Percentiles rank a stretch among this genome's conserved stretches.
Conservation (phyloP, 768 basidiomycete species). For the Panus rudis region DNA sequence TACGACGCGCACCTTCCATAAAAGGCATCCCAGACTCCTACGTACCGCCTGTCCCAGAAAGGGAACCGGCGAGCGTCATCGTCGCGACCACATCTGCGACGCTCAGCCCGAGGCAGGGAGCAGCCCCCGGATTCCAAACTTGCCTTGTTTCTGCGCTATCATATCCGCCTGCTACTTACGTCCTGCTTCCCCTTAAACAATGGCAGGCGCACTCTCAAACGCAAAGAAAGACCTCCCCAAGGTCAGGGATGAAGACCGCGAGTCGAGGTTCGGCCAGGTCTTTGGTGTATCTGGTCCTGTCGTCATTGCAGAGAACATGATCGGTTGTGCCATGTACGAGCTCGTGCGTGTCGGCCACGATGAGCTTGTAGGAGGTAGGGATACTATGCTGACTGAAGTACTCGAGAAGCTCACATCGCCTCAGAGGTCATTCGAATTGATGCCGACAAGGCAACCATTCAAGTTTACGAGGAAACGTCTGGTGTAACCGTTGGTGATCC, state of each 20-base stretch:
- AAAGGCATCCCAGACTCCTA: slow-evolving; percentile 11
- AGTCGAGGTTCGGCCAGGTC: slow-evolving; percentile 81
- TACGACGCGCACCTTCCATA: slow-evolving; percentile 11
- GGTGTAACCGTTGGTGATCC: slow-evolving; percentile 99
- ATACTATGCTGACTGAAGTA: neutral
- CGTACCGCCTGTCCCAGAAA: slow-evolving; percentile 6
- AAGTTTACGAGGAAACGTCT: slow-evolving; percentile 99
- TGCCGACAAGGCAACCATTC: slow-evolving; percentile 95
- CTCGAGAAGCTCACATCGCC: neutral
- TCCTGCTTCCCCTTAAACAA: slow-evolving; percentile 27
- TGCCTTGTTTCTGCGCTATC: slow-evolving; percentile 1
- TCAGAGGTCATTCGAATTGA: slow-evolving; percentile 99
- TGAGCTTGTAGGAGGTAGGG: slow-evolving; percentile 90
- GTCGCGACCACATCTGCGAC: neutral
- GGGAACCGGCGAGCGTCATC: slow-evolving; percentile 7
- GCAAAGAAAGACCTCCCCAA: slow-evolving; percentile 83
- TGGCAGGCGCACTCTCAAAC: slow-evolving; percentile 93
- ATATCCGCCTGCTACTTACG: slow-evolving; percentile 4
- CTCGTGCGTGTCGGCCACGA: slow-evolving; percentile 97
- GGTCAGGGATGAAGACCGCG: slow-evolving; percentile 85
- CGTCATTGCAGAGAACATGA: slow-evolving; percentile 96
- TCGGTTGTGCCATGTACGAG: slow-evolving; percentile 94
- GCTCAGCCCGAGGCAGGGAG: neutral
- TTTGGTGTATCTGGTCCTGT: slow-evolving; percentile 98
- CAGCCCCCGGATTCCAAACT: neutral